phyloP scores from a whole-genome alignment of 2,329 filamentous ascomycete species.

The Cryphonectria parasitica region DNA sequence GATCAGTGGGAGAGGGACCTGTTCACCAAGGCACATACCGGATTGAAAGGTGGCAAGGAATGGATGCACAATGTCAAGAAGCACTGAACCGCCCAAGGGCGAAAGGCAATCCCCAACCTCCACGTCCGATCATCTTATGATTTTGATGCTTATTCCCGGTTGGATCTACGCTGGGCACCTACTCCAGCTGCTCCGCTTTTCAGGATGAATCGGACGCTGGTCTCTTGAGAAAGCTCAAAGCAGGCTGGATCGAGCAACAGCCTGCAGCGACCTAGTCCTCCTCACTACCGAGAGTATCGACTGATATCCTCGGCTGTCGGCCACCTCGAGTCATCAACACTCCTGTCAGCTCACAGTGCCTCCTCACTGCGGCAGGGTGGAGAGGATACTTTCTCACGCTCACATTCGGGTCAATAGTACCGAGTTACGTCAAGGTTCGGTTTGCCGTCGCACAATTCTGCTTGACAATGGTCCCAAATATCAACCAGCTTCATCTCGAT shows the following conservation, averaged over 20 bases:
- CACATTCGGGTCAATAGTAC: background rate
- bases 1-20: conserved; percentile 86
- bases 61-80: conserved; percentile 70
- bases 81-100: conserved; percentile 26
- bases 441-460: background rate
- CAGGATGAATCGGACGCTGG: background rate
- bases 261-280: background rate
- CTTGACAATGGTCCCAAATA: background rate
- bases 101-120: background rate
- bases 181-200: background rate
- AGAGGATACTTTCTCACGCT: background rate
- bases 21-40: conserved; percentile 76
- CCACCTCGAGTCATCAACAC: background rate
- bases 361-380: background rate
- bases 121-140: background rate
- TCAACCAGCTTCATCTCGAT: background rate
- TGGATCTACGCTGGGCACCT: background rate
- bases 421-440: background rate
- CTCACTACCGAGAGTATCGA: background rate
- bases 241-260: background rate
- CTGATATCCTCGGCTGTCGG: background rate
- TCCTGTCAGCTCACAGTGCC: background rate
- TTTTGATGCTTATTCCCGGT: background rate
- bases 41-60: conserved; percentile 68
- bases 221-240: background rate